Percentiles rank a stretch among this genome's conserved stretches.
Conservation (phyloP, 108 stramenopile species). For the Fragilariopsis cylindrus region DNA sequence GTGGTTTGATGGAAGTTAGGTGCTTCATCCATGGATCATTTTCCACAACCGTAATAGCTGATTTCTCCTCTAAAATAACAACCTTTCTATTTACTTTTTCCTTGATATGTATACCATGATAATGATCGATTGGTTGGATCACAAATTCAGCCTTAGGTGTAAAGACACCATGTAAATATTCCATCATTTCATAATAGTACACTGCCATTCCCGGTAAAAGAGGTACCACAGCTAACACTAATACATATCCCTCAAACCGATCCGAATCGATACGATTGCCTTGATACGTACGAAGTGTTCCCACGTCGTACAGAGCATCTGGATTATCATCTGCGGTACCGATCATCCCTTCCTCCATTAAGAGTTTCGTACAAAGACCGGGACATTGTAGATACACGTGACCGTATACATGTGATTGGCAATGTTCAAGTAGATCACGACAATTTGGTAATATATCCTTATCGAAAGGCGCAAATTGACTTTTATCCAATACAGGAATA, state of each 20-base stretch:
- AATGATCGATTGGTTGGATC: slow-evolving; percentile 35
- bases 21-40: slow-evolving; percentile 32
- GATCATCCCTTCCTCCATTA: slow-evolving; percentile 28
- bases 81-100: slow-evolving; percentile 13
- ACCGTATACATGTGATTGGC: slow-evolving; percentile 33
- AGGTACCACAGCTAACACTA: slow-evolving; percentile 22
- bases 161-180: slow-evolving; percentile 24
- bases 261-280: slow-evolving; percentile 15
- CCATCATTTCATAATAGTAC: slow-evolving; percentile 44
- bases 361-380: slow-evolving; percentile 29
- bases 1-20: slow-evolving; percentile 26
- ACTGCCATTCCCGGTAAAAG: slow-evolving; percentile 31
- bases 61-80: slow-evolving; percentile 36
- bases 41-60: neutral
- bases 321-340: slow-evolving; percentile 29
- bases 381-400: slow-evolving; percentile 37
- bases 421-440: slow-evolving; percentile 6
- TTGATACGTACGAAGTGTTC: slow-evolving; percentile 17
- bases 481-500: too few relatives aligned
- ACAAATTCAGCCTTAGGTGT: slow-evolving; percentile 30
- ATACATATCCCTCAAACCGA: slow-evolving; percentile 33
- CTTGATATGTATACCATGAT: slow-evolving; percentile 20
- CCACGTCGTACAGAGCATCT: slow-evolving; percentile 25
- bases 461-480: neutral
- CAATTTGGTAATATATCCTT: too few relatives aligned